Base-by-base conservation (phyloP, 169 alveolate species). In the Cryptosporidium tyzzeri region DNA sequence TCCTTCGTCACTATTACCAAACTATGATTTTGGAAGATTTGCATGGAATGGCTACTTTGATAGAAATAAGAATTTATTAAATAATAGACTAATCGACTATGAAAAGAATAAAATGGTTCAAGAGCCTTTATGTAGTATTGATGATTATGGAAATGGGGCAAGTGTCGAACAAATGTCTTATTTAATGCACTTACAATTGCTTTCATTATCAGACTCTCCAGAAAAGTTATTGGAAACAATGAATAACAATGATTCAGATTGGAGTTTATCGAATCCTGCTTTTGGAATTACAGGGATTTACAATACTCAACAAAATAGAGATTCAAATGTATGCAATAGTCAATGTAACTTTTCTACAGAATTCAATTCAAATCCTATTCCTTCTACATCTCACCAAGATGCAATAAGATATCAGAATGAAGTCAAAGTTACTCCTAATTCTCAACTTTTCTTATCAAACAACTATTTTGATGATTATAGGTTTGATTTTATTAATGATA, bases 111-210 rank as follows among this genome's bases (percentile, higher is more conserved):
- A 37, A 14, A 10, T 31, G 50, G n/a, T 65, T 65, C 80, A 61
- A 39, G 75, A 80, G 1, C 21, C 89, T 7, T 41, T 29, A n/a
- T 73, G 59, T 16, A 44, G 26, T 61, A 45, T 62, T 2, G 89
- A 80, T 61, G 89, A 80, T 67, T 80, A 80, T 65, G 75, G 67
- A 26, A 80, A 80, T 62, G 67, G 80, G 9, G 41, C 89, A n/a
- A 67, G 80, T 23, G 73, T 80, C 7, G 89, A 80, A 62, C 74
- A 80, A 33, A 80, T 80, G 89, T 80, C 89, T 41, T 80, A 80
- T 65, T 62, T 80, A 37, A 80, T 80, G 89, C 89, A 80, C n/a
- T 8, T 80, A 31, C 89, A 80, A 41, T 65, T 80, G 3, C 65
- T 80, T 29, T 80, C 89, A 26, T 67, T 80, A 6, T 80, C 89